phyloP scores from a whole-genome alignment of 1,139 yeast genomes.

The Saccharomyces hybrid region DNA sequence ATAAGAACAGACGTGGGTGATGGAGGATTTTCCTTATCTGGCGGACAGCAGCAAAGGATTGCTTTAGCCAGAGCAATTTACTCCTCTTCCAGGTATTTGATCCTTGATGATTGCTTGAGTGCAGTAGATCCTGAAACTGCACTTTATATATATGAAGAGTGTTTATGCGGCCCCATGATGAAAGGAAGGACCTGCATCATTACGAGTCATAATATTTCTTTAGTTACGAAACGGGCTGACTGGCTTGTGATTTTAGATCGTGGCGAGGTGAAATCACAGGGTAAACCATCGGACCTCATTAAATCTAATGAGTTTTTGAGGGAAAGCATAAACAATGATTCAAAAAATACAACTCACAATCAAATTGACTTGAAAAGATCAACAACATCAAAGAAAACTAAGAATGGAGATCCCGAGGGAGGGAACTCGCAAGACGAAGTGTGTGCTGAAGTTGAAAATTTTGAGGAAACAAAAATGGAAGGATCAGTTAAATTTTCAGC shows the following conservation, averaged over 20 bases:
- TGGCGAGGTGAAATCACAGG: conserved; percentile 72
- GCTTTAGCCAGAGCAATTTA: conserved; percentile 92
- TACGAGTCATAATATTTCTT: conserved; percentile 89
- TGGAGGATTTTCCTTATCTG: conserved; percentile 91
- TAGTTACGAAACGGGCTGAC: conserved; percentile 74
- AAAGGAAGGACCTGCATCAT: conserved; percentile 76
- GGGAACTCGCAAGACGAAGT: conserved; percentile 12
- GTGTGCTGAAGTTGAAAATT: conserved; percentile 43
- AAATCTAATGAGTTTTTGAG: conserved; percentile 59
- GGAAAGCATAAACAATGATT: conserved; percentile 50
- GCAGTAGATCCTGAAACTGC: conserved; percentile 98
- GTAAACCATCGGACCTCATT: conserved; percentile 60
- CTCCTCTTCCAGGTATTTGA: conserved; percentile 69
- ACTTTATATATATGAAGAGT: conserved; percentile 80
- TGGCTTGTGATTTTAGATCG: conserved; percentile 61
- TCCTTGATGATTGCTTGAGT: conserved; percentile 88
- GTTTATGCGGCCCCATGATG: conserved; percentile 84
- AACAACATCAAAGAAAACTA: conserved; percentile 18
- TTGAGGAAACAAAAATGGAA: conserved; percentile 76
- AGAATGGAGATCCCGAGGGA: conserved; percentile 3
- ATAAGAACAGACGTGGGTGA: conserved; percentile 88
- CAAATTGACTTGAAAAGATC: conserved; percentile 4
- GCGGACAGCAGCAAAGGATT: conserved; percentile 96
- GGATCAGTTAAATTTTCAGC: conserved; percentile 73
- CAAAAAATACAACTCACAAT: conserved; percentile 32